Evolutionary conservation across 352 stramenopile genomes (phyloP).

Genomic region (Phytopythium helicoides): DNA sequence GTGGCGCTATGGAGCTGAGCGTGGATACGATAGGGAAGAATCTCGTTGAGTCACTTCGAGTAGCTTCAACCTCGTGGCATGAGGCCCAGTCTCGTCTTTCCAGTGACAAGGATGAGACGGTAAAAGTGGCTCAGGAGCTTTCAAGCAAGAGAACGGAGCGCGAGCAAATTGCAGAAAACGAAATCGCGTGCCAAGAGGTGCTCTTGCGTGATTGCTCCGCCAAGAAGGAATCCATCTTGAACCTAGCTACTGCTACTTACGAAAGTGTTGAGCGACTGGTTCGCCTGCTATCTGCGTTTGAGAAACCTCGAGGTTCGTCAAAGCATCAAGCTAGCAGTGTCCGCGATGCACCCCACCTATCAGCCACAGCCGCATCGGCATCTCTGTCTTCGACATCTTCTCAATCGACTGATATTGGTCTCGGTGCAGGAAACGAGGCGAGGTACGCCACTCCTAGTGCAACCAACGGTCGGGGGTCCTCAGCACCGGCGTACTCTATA

Average conservation of each 20-base stretch:
- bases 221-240: conserved; percentile 14
- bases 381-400: conserved; percentile 2
- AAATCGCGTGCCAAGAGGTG: conserved; percentile 7
- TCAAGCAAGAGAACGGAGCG: conserved; percentile 8
- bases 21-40: conserved; percentile 38
- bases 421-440: background rate
- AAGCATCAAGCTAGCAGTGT: conserved; percentile 7
- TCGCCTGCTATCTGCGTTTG: conserved; percentile 33
- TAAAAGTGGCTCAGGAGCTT: conserved; percentile 21
- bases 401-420: background rate
- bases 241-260: conserved; percentile 9
- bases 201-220: conserved; percentile 13
- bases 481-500: conserved; percentile 34
- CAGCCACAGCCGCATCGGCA: background rate
- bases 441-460: background rate
- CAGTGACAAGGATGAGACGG: background rate
- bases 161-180: conserved; percentile 10
- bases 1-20: conserved; percentile 27
- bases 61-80: conserved; percentile 6
- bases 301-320: conserved; percentile 34
- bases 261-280: conserved; percentile 23
- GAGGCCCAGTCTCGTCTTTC: conserved; percentile 11
- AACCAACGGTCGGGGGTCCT: background rate
- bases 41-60: conserved; percentile 22
- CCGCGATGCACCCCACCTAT: background rate